Conservation (phyloP, 2,329 filamentous ascomycete species). For the Exutisphaerella laricina region DNA sequence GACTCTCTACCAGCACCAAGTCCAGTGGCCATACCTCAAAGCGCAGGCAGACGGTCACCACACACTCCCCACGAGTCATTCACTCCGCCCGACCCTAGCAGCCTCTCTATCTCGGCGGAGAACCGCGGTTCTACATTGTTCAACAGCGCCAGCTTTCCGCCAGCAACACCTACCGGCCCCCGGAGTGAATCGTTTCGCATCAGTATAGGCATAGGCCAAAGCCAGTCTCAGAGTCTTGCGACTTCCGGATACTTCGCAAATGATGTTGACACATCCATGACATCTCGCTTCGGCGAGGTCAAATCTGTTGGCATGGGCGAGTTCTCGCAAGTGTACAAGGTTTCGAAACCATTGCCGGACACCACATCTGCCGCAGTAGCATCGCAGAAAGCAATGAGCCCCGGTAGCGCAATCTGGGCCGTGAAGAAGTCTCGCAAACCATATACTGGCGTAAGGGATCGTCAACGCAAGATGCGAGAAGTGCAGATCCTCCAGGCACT, state of each 20-base stretch:
- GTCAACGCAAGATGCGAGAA: constrained; percentile 78
- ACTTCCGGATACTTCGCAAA: constrained; percentile 64
- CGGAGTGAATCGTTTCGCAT: constrained; percentile 55
- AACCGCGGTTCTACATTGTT: constrained; percentile 36
- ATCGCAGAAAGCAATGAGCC: constrained; percentile 23
- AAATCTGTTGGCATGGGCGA: constrained; percentile 80
- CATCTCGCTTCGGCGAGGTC: constrained; percentile 71
- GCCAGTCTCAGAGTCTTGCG: constrained; percentile 21
- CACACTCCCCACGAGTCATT: constrained; percentile 73
- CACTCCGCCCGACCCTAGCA: constrained; percentile 72
- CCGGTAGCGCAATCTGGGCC: constrained; percentile 59
- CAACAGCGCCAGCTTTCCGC: constrained; percentile 51
- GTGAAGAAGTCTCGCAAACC: constrained; percentile 89
- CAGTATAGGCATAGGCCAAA: constrained; percentile 41
- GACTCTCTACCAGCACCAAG: constrained; percentile 22
- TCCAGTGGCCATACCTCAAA: constrained; percentile 11
- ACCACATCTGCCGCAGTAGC: constrained; percentile 25
- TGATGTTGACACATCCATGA: constrained; percentile 69
- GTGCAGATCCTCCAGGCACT: constrained; percentile 74
- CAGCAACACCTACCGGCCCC: constrained; percentile 75
- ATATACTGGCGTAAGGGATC: constrained; percentile 71
- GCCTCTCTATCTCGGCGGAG: constrained; percentile 70
- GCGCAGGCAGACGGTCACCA: constrained; percentile 25
- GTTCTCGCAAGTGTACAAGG: constrained; percentile 87
- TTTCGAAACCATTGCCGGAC: constrained; percentile 47